Evolutionary conservation across 176 grass and related monocot species (phyloP), one percentile per base, ranked within the genome.

Genomic region (Rhynchospora pubera): DNA sequence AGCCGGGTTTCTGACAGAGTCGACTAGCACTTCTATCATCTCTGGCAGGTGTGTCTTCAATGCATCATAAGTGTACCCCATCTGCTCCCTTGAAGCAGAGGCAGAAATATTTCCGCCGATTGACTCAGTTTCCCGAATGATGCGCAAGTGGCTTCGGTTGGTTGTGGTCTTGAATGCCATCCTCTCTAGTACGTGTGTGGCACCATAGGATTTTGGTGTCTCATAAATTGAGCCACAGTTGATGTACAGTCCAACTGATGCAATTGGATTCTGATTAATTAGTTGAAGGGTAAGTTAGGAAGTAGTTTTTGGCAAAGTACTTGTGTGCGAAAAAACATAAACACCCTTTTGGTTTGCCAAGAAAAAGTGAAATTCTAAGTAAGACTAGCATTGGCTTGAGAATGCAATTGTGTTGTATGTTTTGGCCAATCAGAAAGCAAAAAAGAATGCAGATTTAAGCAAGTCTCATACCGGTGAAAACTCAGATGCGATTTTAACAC

Each of bases 151-250:
- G 84, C 85, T 93, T 50, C 89, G 78, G 45, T 97, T 97, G 30
- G 72, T 80, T 32, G 93, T 97, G 58, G 85, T 89, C 85, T 89
- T 93, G 85, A 97, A 97, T 10, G 93, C 93, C 91, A 93, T 91
- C 62, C 85, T 87, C 85, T 97, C 93, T 87, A 97, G 84, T 15
- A 97, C 86, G 82, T 93, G 91, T 18, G 93, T 93, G 22, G 48
- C 80, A 18, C 93, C 93, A 89, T 77, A 89, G 64, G 87, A 91
- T 51, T 45, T 57, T 43, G 83, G 64, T 60, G 85, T 88, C 79
- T 97, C 93, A 14, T 93, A 97, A 62, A 97, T 86, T 57, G 93
- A 97, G 80, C 93, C 93, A 77, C 89, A 97, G 77, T 97, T 85
- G 79, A 97, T 85, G 60, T 97, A 97, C 47, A 97, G 65, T 60